Evolutionary conservation across 805 yeast species (phyloP), one percentile per base, ranked within the genome.

Genomic region (Saturnispora sekii): DNA sequence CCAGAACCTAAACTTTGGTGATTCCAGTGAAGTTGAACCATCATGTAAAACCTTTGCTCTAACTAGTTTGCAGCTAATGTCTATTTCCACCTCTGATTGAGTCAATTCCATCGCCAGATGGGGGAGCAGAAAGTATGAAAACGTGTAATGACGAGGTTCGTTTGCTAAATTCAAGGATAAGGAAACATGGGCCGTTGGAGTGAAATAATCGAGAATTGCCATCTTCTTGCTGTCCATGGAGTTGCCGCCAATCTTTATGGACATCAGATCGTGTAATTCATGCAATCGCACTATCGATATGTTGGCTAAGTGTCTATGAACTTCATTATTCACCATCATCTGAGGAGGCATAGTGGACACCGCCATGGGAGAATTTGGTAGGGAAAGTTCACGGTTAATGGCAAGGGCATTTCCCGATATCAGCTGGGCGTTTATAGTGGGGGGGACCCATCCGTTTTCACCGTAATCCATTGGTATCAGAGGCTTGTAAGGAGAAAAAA

Each of bases 101-200:
- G 76, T 70, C 45, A 70, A 70, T 2, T 77, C 72, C 48, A 65
- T 72, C 51, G 76, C 73, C 51, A 76, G 77, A 37, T 79, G 63
- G 1, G 93, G 83, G n/a, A 85, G 72, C 10, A 85, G 72, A 4
- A 76, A 68, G 7, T 74, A 71, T 10, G 79, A 74, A 17, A 87
- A 71, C 47, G 79, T 89, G 59, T 78, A 84, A 51, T 72, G 80
- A 46, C 77, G 62, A 9, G 68, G 63, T 35, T 72, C 81, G 26
- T 63, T 62, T 10, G 67, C 68, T 38, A 67, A 63, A 47, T 70
- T 69, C 34, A 76, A 66, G 1, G 72, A 60, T 47, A 77, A 67
- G 12, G 75, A 62, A 31, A 77, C 53, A 6, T 67, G 59, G 1
- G 80, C 79, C 38, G 60, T 59, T 9, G 76, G 79, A 35, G 75